Evolutionary conservation across 352 stramenopile species (phyloP), one percentile per base, ranked within the genome.

Genomic region (Detonula confervacea): DNA sequence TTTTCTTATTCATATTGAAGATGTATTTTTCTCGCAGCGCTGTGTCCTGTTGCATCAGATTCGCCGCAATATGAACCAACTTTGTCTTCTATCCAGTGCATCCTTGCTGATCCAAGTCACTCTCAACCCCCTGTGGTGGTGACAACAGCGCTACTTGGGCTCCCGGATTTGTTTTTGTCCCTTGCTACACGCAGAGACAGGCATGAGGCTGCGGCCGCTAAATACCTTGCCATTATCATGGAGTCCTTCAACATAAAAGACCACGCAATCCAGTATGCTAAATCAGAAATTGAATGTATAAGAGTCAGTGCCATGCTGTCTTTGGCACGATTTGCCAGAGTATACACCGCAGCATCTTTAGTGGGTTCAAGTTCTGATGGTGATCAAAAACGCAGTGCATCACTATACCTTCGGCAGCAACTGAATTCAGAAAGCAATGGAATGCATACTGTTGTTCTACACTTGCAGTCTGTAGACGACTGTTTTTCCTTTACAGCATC

Each of bases 161-260:
- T 87, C 14, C 69, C 80, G 29, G 83, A 12, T 35, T 68, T 87
- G 62, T 79, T 87, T 52, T 51, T 83, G 25, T 87, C 80, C 24
- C 55, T 83, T 20, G 66, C 69, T 29, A 59, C 22, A 57, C 54
- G 25, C 14, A 81, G 79, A 62, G 37, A 74, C 22, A 42, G 52
- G 11, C 24, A 70, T 63, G 37, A 39, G 14, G 7, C 57, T 54
- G 66, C 22, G 67, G 64, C 73, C 56, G 70, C 77, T 4, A 83
- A 74, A 55, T 70, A 83, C n/a, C 71, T 87, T 9, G 57, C 55
- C 29, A 71, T 42, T 20, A 12, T 79, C 33, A 78, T 83, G n/a
- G 54, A 83, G 35, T 65, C 73, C 18, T 83, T 87, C 46, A 57
- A 73, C 24, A 65, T 81, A 20, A 46, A 81, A 33, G 61, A 76